Base-by-base conservation (phyloP, 129 eudicot genomes). In the Flaveria robusta region DNA sequence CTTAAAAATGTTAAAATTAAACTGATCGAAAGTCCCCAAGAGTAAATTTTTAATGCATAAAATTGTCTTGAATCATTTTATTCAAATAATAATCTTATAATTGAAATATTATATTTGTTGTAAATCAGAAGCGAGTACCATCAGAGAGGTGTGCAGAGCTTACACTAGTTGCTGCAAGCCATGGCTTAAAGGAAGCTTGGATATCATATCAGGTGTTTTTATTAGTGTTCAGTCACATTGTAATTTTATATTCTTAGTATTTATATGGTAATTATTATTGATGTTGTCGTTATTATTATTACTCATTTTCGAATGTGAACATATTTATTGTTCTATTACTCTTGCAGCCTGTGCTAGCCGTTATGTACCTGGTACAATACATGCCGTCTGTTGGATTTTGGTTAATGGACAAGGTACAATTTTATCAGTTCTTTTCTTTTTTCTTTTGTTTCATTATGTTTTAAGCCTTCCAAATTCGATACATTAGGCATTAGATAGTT, bases 361-460 rank as follows among this genome's bases (percentile, higher is more conserved):
- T 95, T 75, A 87, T 95, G 95, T 95, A 95, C 83, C 76, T 95
- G 84, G 89, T 86, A 80, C 99, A 95, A 71, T 95, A 95, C 86
- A 78, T 88, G 85, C 97, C 99, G 8, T 76, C 89, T 2, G 79
- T 95, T 76, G 99, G 99, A 70, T 91, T 72, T 77, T 95, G 99
- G 99, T 93, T 95, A 42, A 95, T 95, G 97, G 99, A 95, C 82
- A 95, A 95, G 99, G 99, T 95, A 90, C 42, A 13, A 0, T 19
- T 47, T 4, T 82, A 54, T 51, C 47, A 29, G 15, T 16, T 14
- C n/a, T 13, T 51, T 15, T 43, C 1, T 55, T 11, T 31, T 60
- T 19, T 15, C 8, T 9, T 34, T 34, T 34, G 43, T n/a, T 60
- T 70, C 5, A 39, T 37, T 11, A 68, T 29, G 74, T 39, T 66